Base-by-base conservation (phyloP, 371 early-diverging fungal species). In the Nematocida major region DNA sequence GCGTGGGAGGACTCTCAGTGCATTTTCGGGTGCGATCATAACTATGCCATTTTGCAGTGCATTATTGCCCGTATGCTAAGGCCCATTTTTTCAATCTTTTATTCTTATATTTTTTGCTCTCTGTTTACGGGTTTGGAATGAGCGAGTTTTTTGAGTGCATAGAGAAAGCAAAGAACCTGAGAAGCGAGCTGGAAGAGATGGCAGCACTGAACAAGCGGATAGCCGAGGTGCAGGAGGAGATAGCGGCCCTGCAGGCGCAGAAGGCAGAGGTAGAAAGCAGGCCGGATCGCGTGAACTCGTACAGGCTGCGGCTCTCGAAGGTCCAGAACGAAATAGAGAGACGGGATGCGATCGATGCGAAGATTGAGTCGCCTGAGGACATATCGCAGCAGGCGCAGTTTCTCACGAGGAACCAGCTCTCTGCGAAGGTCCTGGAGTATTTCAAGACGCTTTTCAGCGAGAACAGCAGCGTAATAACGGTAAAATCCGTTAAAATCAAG, bases 391-490 rank as follows among this genome's bases (percentile, higher is more conserved):
- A 43, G 9, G 4, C 15, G 1, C 42, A 63, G 28, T 7, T 62
- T 2, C n/a, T 73, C 0, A 73, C 18, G 13, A 18, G 45, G 36
- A 73, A 73, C 26, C 30, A 73, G 49, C 48, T 63, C 1, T 18
- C 38, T 3, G 28, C 48, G 13, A 73, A 73, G 53, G 43, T 61
- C 4, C 54, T 63, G 15, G 76, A 59, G 54, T 73, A 73, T 42
- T 61, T 73, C 22, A 34, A n/a, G 15, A 48, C 24, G 32, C 1
- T 73, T 18, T 73, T 63, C 32, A 40, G 28, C 3, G 76, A 73
- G 51, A 32, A 63, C 22, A 38, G 22, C 36, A 36, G 3, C 24
- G 40, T 39, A 26, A 32, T 54, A 11, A 3, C 26, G 4, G 45
- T 61, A 22, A 45, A 43, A 5, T 34, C 18, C 13, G 34, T 45